Evolutionary conservation across 2,329 filamentous ascomycete species (phyloP).

Genomic region (Botryotinia convoluta): DNA sequence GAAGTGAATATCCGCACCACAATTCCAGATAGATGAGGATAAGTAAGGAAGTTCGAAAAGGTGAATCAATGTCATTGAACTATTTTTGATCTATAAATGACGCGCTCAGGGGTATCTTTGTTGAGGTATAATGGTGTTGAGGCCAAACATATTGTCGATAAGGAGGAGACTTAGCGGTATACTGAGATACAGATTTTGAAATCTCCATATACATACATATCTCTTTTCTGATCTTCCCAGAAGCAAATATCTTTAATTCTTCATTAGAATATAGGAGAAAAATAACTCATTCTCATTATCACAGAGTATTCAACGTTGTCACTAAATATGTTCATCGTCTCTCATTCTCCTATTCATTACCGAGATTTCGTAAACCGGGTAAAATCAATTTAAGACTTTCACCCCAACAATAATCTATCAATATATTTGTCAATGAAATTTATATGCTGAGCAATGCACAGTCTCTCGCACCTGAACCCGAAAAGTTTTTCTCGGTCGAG

Average conservation of each 20-base stretch:
- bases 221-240: fast-evolving
- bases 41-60: fast-evolving
- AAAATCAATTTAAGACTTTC: neutral
- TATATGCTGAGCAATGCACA: neutral
- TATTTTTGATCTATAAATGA: neutral
- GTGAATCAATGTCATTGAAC: neutral
- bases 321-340: neutral
- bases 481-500: no score
- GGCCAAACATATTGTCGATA: no score
- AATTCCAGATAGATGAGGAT: neutral
- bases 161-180: no score
- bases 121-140: no score
- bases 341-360: neutral
- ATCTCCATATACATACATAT: neutral
- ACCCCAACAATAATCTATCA: neutral
- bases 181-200: neutral
- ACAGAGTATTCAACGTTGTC: fast-evolving
- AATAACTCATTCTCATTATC: neutral
- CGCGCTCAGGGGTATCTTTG: neutral
- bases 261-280: neutral
- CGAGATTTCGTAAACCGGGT: neutral
- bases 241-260: fast-evolving
- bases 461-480: fast-evolving
- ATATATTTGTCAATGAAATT: no score
- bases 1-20: neutral